phyloP scores from a whole-genome alignment of 2,329 filamentous ascomycete species.

The Aspergillus arachidicola region DNA sequence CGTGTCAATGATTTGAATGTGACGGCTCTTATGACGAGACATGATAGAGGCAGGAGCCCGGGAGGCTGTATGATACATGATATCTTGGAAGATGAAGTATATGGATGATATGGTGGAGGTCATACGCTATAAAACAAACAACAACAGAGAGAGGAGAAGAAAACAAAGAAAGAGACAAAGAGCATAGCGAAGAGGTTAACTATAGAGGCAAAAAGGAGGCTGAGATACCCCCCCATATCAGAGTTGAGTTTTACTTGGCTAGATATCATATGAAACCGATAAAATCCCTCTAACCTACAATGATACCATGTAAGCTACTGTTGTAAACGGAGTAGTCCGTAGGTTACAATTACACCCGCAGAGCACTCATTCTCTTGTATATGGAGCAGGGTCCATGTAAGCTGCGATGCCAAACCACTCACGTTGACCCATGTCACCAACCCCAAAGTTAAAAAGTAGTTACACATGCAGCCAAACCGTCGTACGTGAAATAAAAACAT shows the following conservation, averaged over 20 bases:
- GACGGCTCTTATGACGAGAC: slow-evolving; percentile 17
- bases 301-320: neutral
- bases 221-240: slow-evolving; percentile 20
- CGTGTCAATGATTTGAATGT: slow-evolving; percentile 10
- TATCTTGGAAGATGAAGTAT: neutral
- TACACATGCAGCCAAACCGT: neutral
- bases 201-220: slow-evolving; percentile 17
- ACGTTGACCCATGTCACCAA: neutral
- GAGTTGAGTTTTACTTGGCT: slow-evolving; percentile 15
- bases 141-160: neutral
- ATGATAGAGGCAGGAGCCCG: slow-evolving; percentile 15
- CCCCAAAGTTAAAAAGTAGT: neutral
- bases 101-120: neutral
- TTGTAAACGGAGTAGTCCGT: neutral
- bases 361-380: neutral
- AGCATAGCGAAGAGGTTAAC: slow-evolving; percentile 1
- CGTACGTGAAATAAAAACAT: neutral
- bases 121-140: neutral
- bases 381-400: neutral
- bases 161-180: neutral
- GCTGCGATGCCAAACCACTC: neutral
- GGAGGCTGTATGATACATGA: slow-evolving; percentile 8
- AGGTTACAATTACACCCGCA: neutral
- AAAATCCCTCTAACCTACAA: neutral
- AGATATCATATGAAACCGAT: slow-evolving; percentile 8